phyloP scores from a whole-genome alignment of 345 rosid species.

The Populus nigra region DNA sequence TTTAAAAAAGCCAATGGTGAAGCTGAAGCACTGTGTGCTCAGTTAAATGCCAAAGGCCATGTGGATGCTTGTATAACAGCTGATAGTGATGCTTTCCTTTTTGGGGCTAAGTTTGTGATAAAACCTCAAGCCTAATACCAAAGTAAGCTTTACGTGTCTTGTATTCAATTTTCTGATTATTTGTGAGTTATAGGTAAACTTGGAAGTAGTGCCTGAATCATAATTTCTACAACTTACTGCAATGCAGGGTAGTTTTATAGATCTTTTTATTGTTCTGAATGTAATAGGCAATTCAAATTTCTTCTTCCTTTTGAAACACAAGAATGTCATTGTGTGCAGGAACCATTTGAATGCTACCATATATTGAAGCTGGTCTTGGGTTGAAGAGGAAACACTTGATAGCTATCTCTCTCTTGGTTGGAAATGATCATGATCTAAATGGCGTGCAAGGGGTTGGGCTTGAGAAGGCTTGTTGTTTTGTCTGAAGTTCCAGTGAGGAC shows the following conservation, averaged over 20 bases:
- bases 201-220: neutral
- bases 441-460: slow-evolving; percentile 86
- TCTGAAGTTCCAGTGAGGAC: slow-evolving; percentile 54
- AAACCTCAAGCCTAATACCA: slow-evolving; percentile 74
- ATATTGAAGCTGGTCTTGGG: slow-evolving; percentile 82
- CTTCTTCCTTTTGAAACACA: slow-evolving; percentile 12
- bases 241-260: neutral
- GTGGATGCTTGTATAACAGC: slow-evolving; percentile 93
- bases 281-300: neutral
- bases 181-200: neutral
- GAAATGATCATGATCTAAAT: slow-evolving; percentile 70
- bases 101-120: slow-evolving; percentile 78
- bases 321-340: slow-evolving; percentile 46
- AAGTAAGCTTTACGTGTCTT: slow-evolving; percentile 39
- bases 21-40: slow-evolving; percentile 94
- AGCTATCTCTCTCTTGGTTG: slow-evolving; percentile 83
- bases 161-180: neutral
- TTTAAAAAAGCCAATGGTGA: slow-evolving; percentile 70
- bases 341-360: slow-evolving; percentile 86
- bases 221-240: neutral
- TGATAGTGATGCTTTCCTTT: slow-evolving; percentile 93
- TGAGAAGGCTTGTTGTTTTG: slow-evolving; percentile 69
- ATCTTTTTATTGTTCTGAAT: neutral
- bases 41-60: slow-evolving; percentile 63
- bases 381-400: slow-evolving; percentile 77